phyloP scores from a whole-genome alignment of 495 filamentous ascomycete genomes.

The Neurospora cerealis region DNA sequence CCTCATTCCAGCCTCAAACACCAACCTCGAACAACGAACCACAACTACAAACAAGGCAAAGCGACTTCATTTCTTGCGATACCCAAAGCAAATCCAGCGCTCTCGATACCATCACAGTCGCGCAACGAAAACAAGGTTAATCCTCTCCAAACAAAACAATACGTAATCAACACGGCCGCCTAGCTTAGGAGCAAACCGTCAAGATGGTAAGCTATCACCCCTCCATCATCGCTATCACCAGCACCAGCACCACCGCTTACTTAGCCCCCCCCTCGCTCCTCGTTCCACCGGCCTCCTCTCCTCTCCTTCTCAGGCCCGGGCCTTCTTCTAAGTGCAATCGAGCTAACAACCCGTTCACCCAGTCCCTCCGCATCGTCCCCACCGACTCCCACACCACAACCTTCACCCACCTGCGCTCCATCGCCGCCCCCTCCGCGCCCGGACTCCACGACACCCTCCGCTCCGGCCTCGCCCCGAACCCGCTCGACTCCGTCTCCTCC shows the following conservation, averaged over 20 bases:
- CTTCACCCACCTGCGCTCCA: constrained; percentile 47
- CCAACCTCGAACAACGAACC: constrained; percentile 1
- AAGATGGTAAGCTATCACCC: constrained; percentile 36
- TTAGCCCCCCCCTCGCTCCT: no score
- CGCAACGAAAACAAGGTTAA: neutral
- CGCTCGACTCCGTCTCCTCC: constrained; percentile 29
- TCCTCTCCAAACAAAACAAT: neutral
- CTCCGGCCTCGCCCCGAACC: constrained; percentile 53
- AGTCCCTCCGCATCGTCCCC: constrained; percentile 83
- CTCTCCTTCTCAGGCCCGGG: no score
- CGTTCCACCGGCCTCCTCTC: no score
- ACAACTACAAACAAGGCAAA: neutral
- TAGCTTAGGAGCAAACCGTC: constrained; percentile 8
- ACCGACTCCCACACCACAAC: constrained; percentile 46
- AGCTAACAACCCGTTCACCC: no score
- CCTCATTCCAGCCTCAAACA: constrained; percentile 3
- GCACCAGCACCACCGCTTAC: no score
- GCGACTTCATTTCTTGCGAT: neutral
- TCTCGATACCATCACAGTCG: neutral
- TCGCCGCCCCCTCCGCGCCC: constrained; percentile 75
- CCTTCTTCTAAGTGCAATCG: no score
- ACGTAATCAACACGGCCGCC: neutral
- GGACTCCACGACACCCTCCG: constrained; percentile 89
- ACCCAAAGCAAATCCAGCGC: neutral
- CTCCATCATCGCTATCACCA: no score